These are phyloP conservation scores for Priceomyces melissophilus DNA, from an alignment of 805 yeast species.

Conservation along the genomic window DNA sequence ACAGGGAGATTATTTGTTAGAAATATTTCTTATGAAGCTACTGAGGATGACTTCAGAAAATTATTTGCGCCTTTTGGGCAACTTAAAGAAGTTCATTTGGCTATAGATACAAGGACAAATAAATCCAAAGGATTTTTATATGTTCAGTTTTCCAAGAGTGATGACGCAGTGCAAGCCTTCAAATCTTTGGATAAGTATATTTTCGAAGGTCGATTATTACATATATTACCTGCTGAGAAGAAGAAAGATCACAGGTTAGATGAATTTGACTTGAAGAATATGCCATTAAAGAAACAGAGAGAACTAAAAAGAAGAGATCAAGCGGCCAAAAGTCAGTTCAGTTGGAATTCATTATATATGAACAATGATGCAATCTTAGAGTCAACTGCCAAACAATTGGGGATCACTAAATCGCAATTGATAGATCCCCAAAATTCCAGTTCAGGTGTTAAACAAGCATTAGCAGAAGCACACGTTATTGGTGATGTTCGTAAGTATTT, in stretches of 20 bases:
- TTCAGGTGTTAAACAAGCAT: constrained; percentile 93
- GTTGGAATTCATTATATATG: constrained; percentile 93
- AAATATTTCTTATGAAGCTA: constrained; percentile 75
- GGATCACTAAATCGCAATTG: constrained; percentile 76
- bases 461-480: constrained; percentile 94
- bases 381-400: constrained; percentile 81
- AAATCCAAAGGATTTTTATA: constrained; percentile 92
- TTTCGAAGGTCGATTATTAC: constrained; percentile 91
- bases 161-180: constrained; percentile 76
- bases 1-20: constrained; percentile 87
- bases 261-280: constrained; percentile 84
- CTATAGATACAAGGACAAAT: constrained; percentile 86
- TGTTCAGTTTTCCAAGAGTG: constrained; percentile 62
- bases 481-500: constrained; percentile 88
- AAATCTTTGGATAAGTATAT: constrained; percentile 75
- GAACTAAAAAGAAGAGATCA: constrained; percentile 79
- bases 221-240: constrained; percentile 79
- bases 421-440: constrained; percentile 82
- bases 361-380: constrained; percentile 89
- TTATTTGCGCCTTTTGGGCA: constrained; percentile 68
- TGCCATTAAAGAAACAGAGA: constrained; percentile 88
- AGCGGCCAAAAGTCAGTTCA: constrained; percentile 82
- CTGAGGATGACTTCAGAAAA: constrained; percentile 70
- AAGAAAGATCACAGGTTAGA: constrained; percentile 81
- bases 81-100: constrained; percentile 86